phyloP scores from a whole-genome alignment of 75 land plant species.

The Chamaecyparis obtusa region DNA sequence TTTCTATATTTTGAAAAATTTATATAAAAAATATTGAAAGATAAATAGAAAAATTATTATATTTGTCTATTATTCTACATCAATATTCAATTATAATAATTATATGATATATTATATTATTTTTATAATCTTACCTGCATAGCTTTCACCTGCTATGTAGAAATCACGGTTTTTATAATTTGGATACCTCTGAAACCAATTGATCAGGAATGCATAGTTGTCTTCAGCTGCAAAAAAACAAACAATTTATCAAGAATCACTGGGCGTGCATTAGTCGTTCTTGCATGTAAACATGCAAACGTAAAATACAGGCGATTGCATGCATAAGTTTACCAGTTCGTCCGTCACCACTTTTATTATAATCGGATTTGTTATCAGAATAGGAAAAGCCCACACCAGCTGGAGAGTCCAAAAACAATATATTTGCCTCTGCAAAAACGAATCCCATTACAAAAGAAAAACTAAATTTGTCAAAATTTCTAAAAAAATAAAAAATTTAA shows the following conservation, averaged over 20 bases:
- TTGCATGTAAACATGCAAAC: not conserved
- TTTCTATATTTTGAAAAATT: no score
- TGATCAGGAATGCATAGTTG: conserved; percentile 47
- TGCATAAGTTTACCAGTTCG: conserved; percentile 14
- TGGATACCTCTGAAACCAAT: conserved; percentile 73
- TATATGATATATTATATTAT: no score
- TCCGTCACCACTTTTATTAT: conserved; percentile 9
- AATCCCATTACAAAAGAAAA: no score
- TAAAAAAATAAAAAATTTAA: no score
- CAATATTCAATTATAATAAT: no score
- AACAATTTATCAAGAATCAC: not conserved
- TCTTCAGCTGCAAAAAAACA: conserved; percentile 56
- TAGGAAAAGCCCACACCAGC: conserved; percentile 26
- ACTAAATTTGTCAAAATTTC: no score
- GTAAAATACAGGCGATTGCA: not conserved
- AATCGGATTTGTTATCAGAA: conserved; percentile 14
- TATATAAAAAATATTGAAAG: no score
- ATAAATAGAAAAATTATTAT: no score
- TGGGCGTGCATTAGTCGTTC: not conserved
- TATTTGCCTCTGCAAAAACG: conserved; percentile 16
- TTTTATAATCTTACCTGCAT: conserved; percentile 45
- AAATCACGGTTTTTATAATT: conserved; percentile 57
- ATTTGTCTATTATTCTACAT: no score
- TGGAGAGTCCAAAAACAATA: conserved; percentile 33
- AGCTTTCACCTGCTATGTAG: conserved; percentile 81